A percentile compares a stretch with the other conserved stretches of the same genome.
These are phyloP conservation scores for Mycothermus thermophilus DNA, from an alignment of 495 filamentous ascomycete genomes.

Conservation along the genomic window DNA sequence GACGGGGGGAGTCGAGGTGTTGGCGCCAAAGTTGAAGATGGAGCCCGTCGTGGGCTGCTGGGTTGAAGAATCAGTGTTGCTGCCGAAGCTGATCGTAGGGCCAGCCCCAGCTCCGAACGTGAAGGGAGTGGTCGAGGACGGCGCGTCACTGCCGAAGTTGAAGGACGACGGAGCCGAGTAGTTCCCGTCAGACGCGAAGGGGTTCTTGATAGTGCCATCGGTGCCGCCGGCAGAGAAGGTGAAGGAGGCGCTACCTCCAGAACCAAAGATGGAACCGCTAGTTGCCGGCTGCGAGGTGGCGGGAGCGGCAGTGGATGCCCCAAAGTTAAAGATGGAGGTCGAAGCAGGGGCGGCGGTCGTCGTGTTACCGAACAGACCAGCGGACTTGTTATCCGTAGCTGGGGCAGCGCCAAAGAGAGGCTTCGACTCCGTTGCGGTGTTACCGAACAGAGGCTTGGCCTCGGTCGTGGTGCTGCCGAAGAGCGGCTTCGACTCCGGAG, in stretches of 20 bases:
- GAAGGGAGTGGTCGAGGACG: slow-evolving; percentile 13
- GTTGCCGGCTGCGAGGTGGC: slow-evolving; percentile 16
- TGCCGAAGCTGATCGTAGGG: slow-evolving; percentile 21
- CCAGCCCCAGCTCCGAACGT: slow-evolving; percentile 14
- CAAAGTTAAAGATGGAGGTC: slow-evolving; percentile 16
- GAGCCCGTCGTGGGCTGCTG: slow-evolving; percentile 6
- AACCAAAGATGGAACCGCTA: slow-evolving; percentile 12
- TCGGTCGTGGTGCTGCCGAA: slow-evolving; percentile 10
- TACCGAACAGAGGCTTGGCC: no score
- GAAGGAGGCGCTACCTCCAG: slow-evolving; percentile 17
- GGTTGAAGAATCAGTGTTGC: slow-evolving; percentile 7
- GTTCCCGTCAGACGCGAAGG: slow-evolving; percentile 21
- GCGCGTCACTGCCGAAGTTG: slow-evolving; percentile 22
- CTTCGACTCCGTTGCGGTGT: slow-evolving; percentile 4
- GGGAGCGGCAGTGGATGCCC: slow-evolving; percentile 14
- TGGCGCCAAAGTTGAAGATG: slow-evolving; percentile 16
- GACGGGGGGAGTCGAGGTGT: slow-evolving; percentile 2
- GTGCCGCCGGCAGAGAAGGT: slow-evolving; percentile 26
- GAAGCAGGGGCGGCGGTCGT: slow-evolving; percentile 8
- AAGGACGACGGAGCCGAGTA: slow-evolving; percentile 23
- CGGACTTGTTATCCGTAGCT: slow-evolving; percentile 7
- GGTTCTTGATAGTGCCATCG: slow-evolving; percentile 25
- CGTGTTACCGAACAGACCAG: slow-evolving; percentile 6
- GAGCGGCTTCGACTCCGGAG: slow-evolving; percentile 6
- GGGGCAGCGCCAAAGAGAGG: slow-evolving; percentile 9